Percentiles rank a stretch among this genome's conserved stretches.
These are phyloP conservation scores for Phylloporus sp. DNA, from an alignment of 768 basidiomycete species.

Conservation along the genomic window DNA sequence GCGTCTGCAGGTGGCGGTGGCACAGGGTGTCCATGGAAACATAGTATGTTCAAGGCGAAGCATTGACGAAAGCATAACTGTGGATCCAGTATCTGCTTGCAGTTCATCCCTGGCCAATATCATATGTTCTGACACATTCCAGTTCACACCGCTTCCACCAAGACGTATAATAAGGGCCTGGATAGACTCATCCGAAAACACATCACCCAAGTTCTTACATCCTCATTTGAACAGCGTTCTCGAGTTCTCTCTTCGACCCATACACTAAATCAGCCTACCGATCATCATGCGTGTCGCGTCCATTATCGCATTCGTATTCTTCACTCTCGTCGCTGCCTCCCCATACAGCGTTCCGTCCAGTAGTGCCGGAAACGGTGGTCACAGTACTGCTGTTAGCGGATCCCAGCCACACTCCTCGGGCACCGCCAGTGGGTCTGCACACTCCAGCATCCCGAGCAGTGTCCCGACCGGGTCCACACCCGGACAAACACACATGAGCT, in stretches of 20 bases:
- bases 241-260: not conserved
- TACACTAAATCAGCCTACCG: not conserved
- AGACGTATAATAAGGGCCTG: constrained; percentile 8
- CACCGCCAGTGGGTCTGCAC: not conserved
- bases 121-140: not conserved
- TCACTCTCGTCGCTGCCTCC: constrained; percentile 5
- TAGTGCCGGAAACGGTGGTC: not conserved
- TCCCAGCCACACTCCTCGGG: not conserved
- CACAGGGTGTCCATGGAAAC: not conserved
- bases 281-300: constrained; percentile 10
- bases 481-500: no score
- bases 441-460: not conserved
- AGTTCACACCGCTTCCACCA: not conserved
- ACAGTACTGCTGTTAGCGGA: not conserved
- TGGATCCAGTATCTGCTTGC: not conserved
- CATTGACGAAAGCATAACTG: not conserved
- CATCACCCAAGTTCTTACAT: not conserved
- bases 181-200: not conserved
- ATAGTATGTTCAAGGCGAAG: not conserved
- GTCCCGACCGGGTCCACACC: not conserved
- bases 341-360: not conserved
- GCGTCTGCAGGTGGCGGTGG: not conserved
- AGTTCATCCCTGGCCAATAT: not conserved
- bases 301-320: constrained; percentile 1
- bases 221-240: not conserved